These are phyloP conservation scores for Sclerotinia sclerotiorum DNA, from an alignment of 2,329 filamentous ascomycete species.

Conservation along the genomic window DNA sequence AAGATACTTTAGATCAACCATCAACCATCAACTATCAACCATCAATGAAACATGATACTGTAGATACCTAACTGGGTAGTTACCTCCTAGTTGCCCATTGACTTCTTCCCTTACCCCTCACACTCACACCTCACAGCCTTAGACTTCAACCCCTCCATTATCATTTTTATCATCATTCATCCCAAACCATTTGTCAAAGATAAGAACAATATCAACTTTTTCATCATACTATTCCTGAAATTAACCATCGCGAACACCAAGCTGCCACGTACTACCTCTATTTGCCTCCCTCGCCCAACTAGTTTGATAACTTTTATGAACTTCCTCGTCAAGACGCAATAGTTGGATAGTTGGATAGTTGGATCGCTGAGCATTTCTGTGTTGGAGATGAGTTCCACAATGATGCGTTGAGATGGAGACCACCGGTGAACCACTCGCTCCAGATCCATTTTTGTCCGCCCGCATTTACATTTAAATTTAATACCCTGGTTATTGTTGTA, in stretches of 20 bases:
- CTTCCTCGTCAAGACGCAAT: background rate
- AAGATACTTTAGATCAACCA: no score
- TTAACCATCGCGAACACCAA: background rate
- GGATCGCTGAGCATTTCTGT: background rate
- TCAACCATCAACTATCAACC: no score
- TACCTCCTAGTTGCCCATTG: background rate
- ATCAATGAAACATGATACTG: no score
- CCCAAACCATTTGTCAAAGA: slow-evolving; percentile 2
- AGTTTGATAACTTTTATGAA: background rate
- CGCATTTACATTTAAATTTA: background rate
- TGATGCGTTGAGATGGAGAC: slow-evolving; percentile 7
- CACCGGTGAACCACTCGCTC: background rate
- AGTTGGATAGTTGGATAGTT: background rate
- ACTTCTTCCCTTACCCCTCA: background rate
- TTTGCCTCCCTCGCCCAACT: background rate
- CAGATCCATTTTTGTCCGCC: slow-evolving; percentile 4
- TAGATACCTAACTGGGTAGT: no score
- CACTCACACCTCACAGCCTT: background rate
- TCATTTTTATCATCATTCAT: background rate
- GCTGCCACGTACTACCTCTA: slow-evolving; percentile 8
- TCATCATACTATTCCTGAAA: background rate
- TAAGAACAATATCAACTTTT: background rate
- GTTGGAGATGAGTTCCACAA: slow-evolving; percentile 4
- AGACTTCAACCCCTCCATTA: background rate
- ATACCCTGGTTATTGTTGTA: background rate